Conservation (phyloP, 2,329 filamentous ascomycete species). For the Phaeophleospora eucalypticola region DNA sequence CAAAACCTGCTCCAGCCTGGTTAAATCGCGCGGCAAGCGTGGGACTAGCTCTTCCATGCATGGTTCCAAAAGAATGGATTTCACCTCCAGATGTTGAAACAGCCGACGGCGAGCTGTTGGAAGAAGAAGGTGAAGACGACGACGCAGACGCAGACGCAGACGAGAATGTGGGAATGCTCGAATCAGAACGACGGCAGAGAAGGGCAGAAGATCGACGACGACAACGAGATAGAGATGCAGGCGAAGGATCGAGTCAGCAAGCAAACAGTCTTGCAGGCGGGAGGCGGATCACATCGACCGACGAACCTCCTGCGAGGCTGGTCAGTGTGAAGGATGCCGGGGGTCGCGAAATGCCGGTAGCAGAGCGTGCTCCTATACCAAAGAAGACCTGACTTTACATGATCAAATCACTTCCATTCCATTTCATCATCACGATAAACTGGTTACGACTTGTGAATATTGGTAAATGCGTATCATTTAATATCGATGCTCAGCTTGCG, state of each 20-base stretch:
- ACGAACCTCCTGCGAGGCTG: constrained; percentile 26
- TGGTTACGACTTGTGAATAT: not conserved
- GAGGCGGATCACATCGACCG: constrained; percentile 19
- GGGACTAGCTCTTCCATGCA: constrained; percentile 73
- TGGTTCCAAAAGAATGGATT: constrained; percentile 79
- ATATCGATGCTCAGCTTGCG: not conserved
- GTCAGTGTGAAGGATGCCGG: constrained; percentile 37
- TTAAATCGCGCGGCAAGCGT: constrained; percentile 81
- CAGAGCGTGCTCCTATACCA: constrained; percentile 44
- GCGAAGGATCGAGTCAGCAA: constrained; percentile 4
- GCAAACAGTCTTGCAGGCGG: constrained; percentile 15
- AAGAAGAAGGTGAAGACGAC: constrained; percentile 55
- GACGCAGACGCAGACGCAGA: constrained; percentile 56
- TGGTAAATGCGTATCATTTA: not conserved
- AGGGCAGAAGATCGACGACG: constrained; percentile 7
- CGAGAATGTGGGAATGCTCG: constrained; percentile 38
- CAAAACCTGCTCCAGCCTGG: constrained; percentile 66
- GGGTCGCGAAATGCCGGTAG: constrained; percentile 41
- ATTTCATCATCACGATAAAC: not conserved
- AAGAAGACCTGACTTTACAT: constrained; percentile 8
- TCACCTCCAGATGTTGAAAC: constrained; percentile 71
- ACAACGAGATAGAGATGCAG: constrained; percentile 14
- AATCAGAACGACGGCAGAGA: constrained; percentile 8
- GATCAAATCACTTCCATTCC: not conserved
- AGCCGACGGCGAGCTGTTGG: constrained; percentile 65